Evolutionary conservation across 495 filamentous ascomycete genomes (phyloP).

Genomic region (Aeminium ludgeri): DNA sequence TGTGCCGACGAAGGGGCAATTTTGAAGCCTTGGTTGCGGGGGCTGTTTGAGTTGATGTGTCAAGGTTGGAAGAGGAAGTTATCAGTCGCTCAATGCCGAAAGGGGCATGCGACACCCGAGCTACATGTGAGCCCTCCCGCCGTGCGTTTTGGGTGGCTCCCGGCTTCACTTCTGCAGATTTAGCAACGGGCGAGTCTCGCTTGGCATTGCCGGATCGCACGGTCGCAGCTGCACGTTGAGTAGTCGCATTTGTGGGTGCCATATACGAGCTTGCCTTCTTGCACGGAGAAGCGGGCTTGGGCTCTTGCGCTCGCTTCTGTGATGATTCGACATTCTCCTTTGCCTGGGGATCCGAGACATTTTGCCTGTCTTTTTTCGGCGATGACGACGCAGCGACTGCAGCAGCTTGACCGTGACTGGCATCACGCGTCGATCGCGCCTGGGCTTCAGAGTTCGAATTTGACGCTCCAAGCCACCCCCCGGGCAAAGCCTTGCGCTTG

Average conservation of each 20-base stretch:
- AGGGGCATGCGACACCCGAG: not conserved
- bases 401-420: not conserved
- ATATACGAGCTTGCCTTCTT: conserved; percentile 15
- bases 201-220: conserved; percentile 4
- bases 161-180: not conserved
- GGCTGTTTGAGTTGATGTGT: no score
- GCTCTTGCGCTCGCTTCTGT: not conserved
- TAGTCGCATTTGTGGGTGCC: conserved; percentile 12
- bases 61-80: not conserved
- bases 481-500: conserved; percentile 11
- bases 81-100: not conserved
- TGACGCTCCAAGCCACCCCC: conserved; percentile 1
- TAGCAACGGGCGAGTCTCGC: not conserved
- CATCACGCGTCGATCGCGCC: not conserved
- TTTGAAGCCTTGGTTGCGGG: no score
- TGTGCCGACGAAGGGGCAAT: no score
- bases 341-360: not conserved
- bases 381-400: not conserved
- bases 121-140: not conserved
- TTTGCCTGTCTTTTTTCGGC: not conserved
- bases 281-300: not conserved
- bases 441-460: not conserved
- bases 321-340: not conserved
- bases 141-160: not conserved
- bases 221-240: conserved; percentile 8